Conservation (phyloP, 768 basidiomycete genomes). For the Tulasnella sp. region DNA sequence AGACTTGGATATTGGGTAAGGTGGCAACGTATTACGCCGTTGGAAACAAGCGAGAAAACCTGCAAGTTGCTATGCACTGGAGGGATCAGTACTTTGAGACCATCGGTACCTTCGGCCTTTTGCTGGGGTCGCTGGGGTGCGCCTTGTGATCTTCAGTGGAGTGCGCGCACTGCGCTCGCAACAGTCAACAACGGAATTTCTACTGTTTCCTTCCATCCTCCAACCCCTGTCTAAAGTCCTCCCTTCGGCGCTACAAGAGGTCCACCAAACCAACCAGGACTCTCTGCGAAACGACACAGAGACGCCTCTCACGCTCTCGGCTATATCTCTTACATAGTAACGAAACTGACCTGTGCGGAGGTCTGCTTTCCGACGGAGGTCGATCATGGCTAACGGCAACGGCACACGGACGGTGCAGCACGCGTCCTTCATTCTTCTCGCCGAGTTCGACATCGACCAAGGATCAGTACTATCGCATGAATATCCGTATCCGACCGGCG, state of each 20-base stretch:
- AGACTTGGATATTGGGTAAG: too few relatives aligned
- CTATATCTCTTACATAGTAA: not conserved
- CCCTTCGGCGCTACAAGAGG: not conserved
- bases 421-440: constrained; percentile 79
- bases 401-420: constrained; percentile 21
- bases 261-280: not conserved
- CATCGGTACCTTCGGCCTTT: too few relatives aligned
- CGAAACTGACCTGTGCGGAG: not conserved
- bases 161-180: not conserved
- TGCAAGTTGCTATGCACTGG: too few relatives aligned
- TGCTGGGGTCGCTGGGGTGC: too few relatives aligned
- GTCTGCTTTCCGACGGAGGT: not conserved
- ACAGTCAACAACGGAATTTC: not conserved
- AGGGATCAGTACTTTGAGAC: too few relatives aligned
- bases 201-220: not conserved
- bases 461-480: constrained; percentile 92
- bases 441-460: constrained; percentile 97
- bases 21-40: too few relatives aligned
- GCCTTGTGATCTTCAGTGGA: not conserved
- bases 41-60: too few relatives aligned
- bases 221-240: not conserved
- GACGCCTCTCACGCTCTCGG: not conserved
- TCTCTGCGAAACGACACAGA: not conserved
- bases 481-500: constrained; percentile 87
- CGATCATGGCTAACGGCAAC: not conserved